Percentiles rank a stretch among this genome's conserved stretches.
Conservation (phyloP, 139 green algal species). For the Chlamydomonas incerta region DNA sequence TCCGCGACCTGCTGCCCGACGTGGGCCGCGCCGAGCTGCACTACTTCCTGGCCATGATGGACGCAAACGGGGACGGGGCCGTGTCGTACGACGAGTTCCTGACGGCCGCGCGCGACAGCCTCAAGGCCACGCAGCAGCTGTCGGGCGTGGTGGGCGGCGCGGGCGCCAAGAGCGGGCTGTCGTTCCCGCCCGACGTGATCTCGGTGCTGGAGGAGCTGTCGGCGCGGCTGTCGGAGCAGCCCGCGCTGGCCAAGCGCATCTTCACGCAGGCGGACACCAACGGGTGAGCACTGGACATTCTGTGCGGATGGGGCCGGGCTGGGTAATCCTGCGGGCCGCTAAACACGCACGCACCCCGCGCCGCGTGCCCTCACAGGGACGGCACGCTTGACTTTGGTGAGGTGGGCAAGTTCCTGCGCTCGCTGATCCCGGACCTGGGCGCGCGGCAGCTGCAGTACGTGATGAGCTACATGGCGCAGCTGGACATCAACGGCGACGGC, state of each 20-base stretch:
- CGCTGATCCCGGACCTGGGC: slow-evolving; percentile 42
- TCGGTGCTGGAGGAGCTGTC: slow-evolving; percentile 4
- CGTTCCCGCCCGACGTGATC: slow-evolving; percentile 21
- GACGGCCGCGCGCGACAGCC: slow-evolving; percentile 14
- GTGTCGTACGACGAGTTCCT: slow-evolving; percentile 60
- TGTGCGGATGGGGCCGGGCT: background rate
- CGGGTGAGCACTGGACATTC: background rate
- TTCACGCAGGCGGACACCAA: background rate
- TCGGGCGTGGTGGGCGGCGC: background rate
- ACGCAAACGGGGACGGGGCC: slow-evolving; percentile 57
- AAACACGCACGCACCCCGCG: no score
- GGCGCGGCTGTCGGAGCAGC: background rate
- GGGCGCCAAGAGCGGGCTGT: background rate
- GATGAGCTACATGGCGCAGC: slow-evolving; percentile 45
- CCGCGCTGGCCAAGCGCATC: background rate
- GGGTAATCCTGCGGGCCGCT: no score
- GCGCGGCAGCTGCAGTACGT: slow-evolving; percentile 49
- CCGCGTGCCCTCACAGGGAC: slow-evolving; percentile 21
- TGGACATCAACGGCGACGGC: slow-evolving; percentile 52
- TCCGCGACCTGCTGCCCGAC: slow-evolving; percentile 34
- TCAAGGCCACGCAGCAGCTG: slow-evolving; percentile 33
- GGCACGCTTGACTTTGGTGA: slow-evolving; percentile 41
- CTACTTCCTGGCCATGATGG: slow-evolving; percentile 65
- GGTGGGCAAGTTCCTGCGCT: slow-evolving; percentile 41
- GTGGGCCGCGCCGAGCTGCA: slow-evolving; percentile 44